These are phyloP conservation scores for Capsella bursapastoris DNA, from an alignment of 345 rosid genomes.

Conservation along the genomic window DNA sequence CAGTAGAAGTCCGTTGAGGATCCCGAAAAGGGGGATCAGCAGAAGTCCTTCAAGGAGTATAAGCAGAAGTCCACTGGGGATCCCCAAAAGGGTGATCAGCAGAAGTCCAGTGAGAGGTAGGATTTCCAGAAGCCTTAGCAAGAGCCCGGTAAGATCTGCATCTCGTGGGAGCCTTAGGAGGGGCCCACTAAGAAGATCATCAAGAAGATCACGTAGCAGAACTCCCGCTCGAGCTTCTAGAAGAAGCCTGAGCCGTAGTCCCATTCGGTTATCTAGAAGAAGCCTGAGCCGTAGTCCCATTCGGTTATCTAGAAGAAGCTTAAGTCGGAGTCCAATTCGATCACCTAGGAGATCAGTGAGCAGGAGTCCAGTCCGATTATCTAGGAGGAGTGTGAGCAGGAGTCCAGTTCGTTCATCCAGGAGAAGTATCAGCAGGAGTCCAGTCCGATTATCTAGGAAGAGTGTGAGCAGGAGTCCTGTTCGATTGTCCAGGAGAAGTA, in stretches of 20 bases:
- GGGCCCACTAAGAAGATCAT: slow-evolving; percentile 41
- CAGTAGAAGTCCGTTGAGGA: slow-evolving; percentile 59
- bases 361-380: slow-evolving; percentile 58
- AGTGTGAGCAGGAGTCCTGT: slow-evolving; percentile 51
- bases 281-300: slow-evolving; percentile 53
- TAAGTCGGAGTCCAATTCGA: slow-evolving; percentile 56
- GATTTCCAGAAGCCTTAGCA: slow-evolving; percentile 55
- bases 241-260: slow-evolving; percentile 54
- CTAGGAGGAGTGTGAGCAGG: slow-evolving; percentile 51
- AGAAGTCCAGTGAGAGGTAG: slow-evolving; percentile 57
- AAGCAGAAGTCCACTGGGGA: slow-evolving; percentile 59
- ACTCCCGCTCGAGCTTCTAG: slow-evolving; percentile 54
- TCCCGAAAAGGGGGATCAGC: slow-evolving; percentile 50
- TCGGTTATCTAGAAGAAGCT: slow-evolving; percentile 52
- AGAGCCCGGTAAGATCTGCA: slow-evolving; percentile 53
- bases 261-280: slow-evolving; percentile 46
- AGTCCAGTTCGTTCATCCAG: slow-evolving; percentile 51
- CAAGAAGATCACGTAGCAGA: slow-evolving; percentile 45
- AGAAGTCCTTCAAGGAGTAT: slow-evolving; percentile 53
- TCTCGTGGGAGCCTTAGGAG: slow-evolving; percentile 41
- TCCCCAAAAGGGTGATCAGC: slow-evolving; percentile 49
- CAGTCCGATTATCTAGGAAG: slow-evolving; percentile 43
- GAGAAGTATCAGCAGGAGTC: slow-evolving; percentile 54
- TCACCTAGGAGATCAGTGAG: slow-evolving; percentile 39
- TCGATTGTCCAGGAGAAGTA: slow-evolving; percentile 51